Evolutionary conservation across 2,329 filamentous ascomycete genomes (phyloP).

Genomic region (Trichophaea hybrida): DNA sequence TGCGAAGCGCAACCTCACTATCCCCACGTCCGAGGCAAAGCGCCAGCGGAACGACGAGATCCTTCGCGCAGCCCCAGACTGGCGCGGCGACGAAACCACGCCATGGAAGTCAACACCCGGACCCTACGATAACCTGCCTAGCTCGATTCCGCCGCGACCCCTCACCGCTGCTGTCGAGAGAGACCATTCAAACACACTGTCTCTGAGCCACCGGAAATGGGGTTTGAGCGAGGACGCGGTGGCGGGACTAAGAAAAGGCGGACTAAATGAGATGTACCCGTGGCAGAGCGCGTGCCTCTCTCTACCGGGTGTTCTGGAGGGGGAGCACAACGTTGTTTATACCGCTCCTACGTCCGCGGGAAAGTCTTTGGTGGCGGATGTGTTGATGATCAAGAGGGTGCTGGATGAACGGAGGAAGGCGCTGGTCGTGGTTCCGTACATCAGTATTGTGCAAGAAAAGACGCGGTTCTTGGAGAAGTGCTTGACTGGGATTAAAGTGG

Average conservation of each 20-base stretch:
- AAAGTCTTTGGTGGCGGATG: slow-evolving; percentile 50
- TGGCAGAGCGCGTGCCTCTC: slow-evolving; percentile 66
- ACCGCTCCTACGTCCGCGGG: slow-evolving; percentile 65
- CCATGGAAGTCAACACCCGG: background rate
- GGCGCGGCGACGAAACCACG: slow-evolving; percentile 13
- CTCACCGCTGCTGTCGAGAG: background rate
- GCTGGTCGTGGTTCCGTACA: slow-evolving; percentile 59
- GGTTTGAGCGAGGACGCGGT: slow-evolving; percentile 46
- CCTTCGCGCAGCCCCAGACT: slow-evolving; percentile 8
- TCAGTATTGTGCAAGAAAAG: slow-evolving; percentile 68
- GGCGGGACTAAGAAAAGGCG: slow-evolving; percentile 48
- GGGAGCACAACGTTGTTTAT: slow-evolving; percentile 59
- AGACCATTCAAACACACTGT: slow-evolving; percentile 33
- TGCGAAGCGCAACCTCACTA: too few species aligned
- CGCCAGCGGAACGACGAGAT: too few species aligned
- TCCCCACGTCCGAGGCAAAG: too few species aligned
- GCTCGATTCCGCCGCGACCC: slow-evolving; percentile 14
- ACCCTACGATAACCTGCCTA: background rate
- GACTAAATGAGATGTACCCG: slow-evolving; percentile 60
- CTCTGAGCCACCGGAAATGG: slow-evolving; percentile 49
- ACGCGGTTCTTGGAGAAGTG: slow-evolving; percentile 56
- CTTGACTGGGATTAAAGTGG: slow-evolving; percentile 44
- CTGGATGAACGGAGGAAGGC: slow-evolving; percentile 50
- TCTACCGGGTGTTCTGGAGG: slow-evolving; percentile 49
- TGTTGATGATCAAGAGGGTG: slow-evolving; percentile 58